A percentile compares a stretch with the other conserved stretches of the same genome.
Evolutionary conservation across 2,329 filamentous ascomycete genomes (phyloP).

Genomic region (Claviceps purpurea): DNA sequence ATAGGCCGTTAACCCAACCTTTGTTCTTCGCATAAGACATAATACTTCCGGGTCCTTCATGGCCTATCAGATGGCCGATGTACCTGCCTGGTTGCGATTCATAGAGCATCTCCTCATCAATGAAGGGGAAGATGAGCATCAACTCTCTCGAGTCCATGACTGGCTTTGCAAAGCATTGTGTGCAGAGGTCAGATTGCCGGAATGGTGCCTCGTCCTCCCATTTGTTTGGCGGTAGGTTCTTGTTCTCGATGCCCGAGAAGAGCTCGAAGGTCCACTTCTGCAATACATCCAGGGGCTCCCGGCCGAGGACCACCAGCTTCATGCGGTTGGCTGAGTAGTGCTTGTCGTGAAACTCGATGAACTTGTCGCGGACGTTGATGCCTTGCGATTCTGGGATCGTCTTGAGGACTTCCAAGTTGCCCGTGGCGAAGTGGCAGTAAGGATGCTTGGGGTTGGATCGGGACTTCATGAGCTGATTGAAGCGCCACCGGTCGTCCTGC

Average conservation of each 20-base stretch:
- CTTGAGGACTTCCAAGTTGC: slow-evolving; percentile 75
- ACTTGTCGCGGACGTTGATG: slow-evolving; percentile 77
- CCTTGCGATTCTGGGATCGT: slow-evolving; percentile 66
- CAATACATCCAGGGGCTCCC: slow-evolving; percentile 68
- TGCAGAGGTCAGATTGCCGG: slow-evolving; percentile 36
- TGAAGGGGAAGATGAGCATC: slow-evolving; percentile 70
- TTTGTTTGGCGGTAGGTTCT: slow-evolving; percentile 51
- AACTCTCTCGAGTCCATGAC: slow-evolving; percentile 78
- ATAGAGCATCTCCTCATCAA: slow-evolving; percentile 69
- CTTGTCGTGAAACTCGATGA: slow-evolving; percentile 80
- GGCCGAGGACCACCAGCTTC: slow-evolving; percentile 79
- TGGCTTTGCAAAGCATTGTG: slow-evolving; percentile 75
- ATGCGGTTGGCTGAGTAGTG: slow-evolving; percentile 90
- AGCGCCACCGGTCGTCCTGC: slow-evolving; percentile 76
- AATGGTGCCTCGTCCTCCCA: slow-evolving; percentile 41
- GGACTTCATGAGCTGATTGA: slow-evolving; percentile 78
- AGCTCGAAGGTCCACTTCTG: slow-evolving; percentile 75
- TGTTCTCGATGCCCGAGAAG: slow-evolving; percentile 71
- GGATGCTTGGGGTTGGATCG: slow-evolving; percentile 80
- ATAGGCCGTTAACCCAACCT: slow-evolving; percentile 77
- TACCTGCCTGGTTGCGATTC: slow-evolving; percentile 76
- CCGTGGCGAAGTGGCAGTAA: slow-evolving; percentile 83
- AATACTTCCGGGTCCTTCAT: slow-evolving; percentile 86
- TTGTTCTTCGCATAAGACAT: slow-evolving; percentile 81
- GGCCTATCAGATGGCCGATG: slow-evolving; percentile 77